phyloP scores from a whole-genome alignment of 2,329 filamentous ascomycete genomes.

The Cercospora nicotianae region DNA sequence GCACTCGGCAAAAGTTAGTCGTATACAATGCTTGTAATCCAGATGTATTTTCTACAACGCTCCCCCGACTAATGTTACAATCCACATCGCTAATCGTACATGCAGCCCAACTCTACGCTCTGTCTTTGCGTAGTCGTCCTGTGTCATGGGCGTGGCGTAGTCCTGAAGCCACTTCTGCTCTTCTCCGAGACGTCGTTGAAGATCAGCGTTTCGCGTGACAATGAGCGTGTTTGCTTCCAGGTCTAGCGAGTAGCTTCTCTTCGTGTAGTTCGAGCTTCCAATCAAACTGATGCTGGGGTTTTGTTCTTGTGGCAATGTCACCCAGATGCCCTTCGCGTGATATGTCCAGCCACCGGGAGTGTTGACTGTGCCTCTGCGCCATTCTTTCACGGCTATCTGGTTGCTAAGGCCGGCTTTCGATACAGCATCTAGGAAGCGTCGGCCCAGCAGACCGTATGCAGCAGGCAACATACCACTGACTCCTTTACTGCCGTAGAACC shows the following conservation, averaged over 20 bases:
- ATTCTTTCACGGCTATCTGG: slow-evolving; percentile 77
- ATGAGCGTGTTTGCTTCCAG: slow-evolving; percentile 86
- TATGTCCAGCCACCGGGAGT: slow-evolving; percentile 91
- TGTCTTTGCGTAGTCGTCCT: slow-evolving; percentile 75
- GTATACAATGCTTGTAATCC: background rate
- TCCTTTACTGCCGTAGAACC: slow-evolving; percentile 86
- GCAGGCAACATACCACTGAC: slow-evolving; percentile 87
- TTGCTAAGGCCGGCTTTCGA: slow-evolving; percentile 53
- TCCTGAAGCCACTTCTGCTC: slow-evolving; percentile 81
- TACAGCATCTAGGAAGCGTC: slow-evolving; percentile 72
- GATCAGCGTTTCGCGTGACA: slow-evolving; percentile 70
- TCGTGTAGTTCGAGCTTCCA: slow-evolving; percentile 94
- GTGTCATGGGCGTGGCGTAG: slow-evolving; percentile 66
- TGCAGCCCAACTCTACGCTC: slow-evolving; percentile 83
- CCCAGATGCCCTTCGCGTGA: slow-evolving; percentile 94
- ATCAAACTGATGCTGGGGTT: slow-evolving; percentile 78
- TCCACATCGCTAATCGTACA: slow-evolving; percentile 90
- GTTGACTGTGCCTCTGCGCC: slow-evolving; percentile 78
- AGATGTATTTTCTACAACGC: slow-evolving; percentile 60
- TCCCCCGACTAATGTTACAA: slow-evolving; percentile 80
- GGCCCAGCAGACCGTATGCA: slow-evolving; percentile 86
- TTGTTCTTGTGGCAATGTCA: slow-evolving; percentile 65
- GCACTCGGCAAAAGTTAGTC: background rate
- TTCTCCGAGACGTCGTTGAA: slow-evolving; percentile 71
- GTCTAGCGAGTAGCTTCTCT: slow-evolving; percentile 87